Percentiles rank a stretch among this genome's conserved stretches.
Conservation (phyloP, 1,284 basidiomycete genomes). For the Athelia psychrophila region DNA sequence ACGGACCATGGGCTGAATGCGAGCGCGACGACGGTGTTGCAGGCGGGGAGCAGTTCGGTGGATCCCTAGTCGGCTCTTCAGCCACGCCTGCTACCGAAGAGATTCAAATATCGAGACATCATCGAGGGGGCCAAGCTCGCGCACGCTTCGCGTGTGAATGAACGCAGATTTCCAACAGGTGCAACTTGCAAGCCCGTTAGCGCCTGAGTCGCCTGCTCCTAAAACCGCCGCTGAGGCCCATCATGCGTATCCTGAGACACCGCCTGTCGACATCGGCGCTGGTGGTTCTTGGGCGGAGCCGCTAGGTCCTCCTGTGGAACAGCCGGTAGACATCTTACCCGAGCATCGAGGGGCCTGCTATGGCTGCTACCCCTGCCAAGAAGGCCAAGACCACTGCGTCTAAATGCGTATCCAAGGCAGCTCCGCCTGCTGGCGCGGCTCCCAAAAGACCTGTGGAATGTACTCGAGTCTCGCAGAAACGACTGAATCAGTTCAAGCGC, state of each 20-base stretch:
- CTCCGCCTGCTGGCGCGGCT: neutral
- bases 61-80: slow-evolving; percentile 86
- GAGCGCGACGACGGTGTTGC: slow-evolving; percentile 78
- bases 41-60: slow-evolving; percentile 83
- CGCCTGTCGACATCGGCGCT: neutral
- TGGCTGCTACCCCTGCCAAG: neutral
- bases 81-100: too few species aligned
- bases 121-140: too few species aligned
- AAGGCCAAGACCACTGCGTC: slow-evolving; percentile 3
- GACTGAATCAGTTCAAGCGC: slow-evolving; percentile 1
- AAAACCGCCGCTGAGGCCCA: neutral
- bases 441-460: neutral
- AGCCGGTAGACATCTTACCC: too few species aligned
- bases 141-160: too few species aligned
- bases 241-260: neutral
- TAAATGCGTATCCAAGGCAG: slow-evolving; percentile 3
- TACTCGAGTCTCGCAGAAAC: slow-evolving; percentile 2
- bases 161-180: neutral
- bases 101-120: too few species aligned
- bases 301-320: neutral
- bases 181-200: neutral
- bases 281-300: neutral
- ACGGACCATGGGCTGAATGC: slow-evolving; percentile 90
- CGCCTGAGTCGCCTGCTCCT: neutral
- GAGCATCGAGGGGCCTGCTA: slow-evolving; percentile 1